Evolutionary conservation across 371 early-diverging fungal species (phyloP), one percentile per base, ranked within the genome.

Genomic region (Sporodiniella umbellata): DNA sequence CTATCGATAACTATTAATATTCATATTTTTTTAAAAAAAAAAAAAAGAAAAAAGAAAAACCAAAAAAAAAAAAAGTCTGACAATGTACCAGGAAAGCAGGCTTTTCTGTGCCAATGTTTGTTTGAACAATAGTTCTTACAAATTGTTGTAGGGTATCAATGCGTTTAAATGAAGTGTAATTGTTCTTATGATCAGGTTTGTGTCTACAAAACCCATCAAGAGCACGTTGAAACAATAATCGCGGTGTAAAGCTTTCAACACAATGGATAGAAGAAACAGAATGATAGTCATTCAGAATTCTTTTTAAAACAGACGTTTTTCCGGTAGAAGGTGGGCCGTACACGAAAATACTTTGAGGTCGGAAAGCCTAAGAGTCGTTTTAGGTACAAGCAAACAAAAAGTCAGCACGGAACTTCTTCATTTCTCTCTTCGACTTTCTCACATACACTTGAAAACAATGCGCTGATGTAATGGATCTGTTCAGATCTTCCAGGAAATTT

Each of bases 321-420:
- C 92, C 94, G 2, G 88, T 83, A 1, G 89, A 82, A 0, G 87
- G 75, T 46, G 76, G 84, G 1, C 90, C 90, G 31, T 79, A 81
- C 22, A 88, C 61, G 52, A 87, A 73, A 26, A 85, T 54, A 22
- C 78, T 68, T 45, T 61, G 62, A 4, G 62, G 56, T 30, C 25
- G 38, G 15, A n/a, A 48, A 15, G 40, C 2, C 40, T n/a, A n/a
- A n/a, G n/a, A n/a, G n/a, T n/a, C n/a, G n/a, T n/a, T n/a, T n/a
- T n/a, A n/a, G n/a, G n/a, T n/a, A n/a, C n/a, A n/a, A n/a, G n/a
- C n/a, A n/a, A n/a, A n/a, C n/a, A n/a, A n/a, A n/a, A n/a, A n/a
- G n/a, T n/a, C n/a, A n/a, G n/a, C n/a, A n/a, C n/a, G n/a, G n/a
- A n/a, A n/a, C n/a, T n/a, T n/a, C n/a, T n/a, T n/a, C n/a, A n/a